A percentile compares a stretch with the other conserved stretches of the same genome.
These are phyloP conservation scores for Cyamopsis tetragonoloba DNA, from an alignment of 306 rosid genomes.

Conservation along the genomic window DNA sequence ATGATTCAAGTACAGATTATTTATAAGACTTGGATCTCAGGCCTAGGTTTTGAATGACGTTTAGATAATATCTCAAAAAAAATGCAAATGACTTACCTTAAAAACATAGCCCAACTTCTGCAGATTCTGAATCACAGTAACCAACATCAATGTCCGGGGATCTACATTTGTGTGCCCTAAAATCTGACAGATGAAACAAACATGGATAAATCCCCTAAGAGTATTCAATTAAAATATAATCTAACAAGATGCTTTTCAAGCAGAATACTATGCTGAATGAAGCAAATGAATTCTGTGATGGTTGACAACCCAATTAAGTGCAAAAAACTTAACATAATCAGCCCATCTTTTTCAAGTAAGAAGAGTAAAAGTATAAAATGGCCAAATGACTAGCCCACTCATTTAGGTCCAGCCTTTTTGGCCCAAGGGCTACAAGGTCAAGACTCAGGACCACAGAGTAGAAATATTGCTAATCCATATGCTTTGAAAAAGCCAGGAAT, in stretches of 20 bases:
- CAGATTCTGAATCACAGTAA: constrained; percentile 66
- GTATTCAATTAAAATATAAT: not conserved
- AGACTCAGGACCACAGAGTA: not conserved
- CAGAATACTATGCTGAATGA: constrained; percentile 12
- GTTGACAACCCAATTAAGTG: not conserved
- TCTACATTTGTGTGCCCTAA: constrained; percentile 68
- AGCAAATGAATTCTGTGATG: not conserved
- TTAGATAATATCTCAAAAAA: constrained; percentile 14
- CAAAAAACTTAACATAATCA: not conserved
- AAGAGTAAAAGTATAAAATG: not conserved
- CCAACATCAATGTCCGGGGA: constrained; percentile 73
- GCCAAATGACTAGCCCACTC: not conserved
- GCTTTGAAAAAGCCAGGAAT: constrained; percentile 10
- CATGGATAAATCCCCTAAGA: constrained; percentile 13
- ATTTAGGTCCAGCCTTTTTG: not conserved
- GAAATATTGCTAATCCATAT: constrained; percentile 1
- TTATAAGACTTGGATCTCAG: not conserved
- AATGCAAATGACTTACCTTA: constrained; percentile 53
- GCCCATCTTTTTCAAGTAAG: not conserved
- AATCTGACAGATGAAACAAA: constrained; percentile 52
- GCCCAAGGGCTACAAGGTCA: constrained; percentile 14
- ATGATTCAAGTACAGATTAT: not conserved
- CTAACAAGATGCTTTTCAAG: constrained; percentile 5
- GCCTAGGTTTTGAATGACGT: not conserved
- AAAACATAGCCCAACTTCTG: constrained; percentile 79